Evolutionary conservation across 1,284 basidiomycete genomes (phyloP).

Genomic region (Phlebopus sp.): DNA sequence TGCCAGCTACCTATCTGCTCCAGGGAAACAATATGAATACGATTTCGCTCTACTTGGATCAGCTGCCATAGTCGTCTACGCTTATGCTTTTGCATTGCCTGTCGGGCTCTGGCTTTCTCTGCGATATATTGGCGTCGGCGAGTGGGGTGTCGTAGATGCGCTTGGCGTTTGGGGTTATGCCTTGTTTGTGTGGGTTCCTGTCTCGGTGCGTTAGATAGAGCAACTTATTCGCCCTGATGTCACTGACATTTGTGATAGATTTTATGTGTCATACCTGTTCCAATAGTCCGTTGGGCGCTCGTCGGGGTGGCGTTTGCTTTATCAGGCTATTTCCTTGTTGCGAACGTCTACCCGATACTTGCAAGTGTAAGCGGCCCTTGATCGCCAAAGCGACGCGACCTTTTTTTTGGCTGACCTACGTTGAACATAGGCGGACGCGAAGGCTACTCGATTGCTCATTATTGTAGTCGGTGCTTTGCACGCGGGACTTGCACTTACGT

Average conservation of each 20-base stretch:
- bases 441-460: constrained; percentile 77
- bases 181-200: constrained; percentile 77
- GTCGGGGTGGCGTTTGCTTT: constrained; percentile 68
- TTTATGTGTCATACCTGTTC: constrained; percentile 80
- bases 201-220: constrained; percentile 41
- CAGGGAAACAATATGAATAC: constrained; percentile 61
- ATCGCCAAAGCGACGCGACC: neutral
- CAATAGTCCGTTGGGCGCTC: constrained; percentile 77
- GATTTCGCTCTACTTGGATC: constrained; percentile 83
- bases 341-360: constrained; percentile 87
- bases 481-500: constrained; percentile 71
- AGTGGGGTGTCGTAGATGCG: constrained; percentile 83
- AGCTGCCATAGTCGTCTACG: constrained; percentile 80
- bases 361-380: constrained; percentile 58
- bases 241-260: constrained; percentile 43
- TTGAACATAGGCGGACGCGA: constrained; percentile 68
- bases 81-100: constrained; percentile 81
- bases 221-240: neutral
- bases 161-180: constrained; percentile 73
- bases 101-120: constrained; percentile 76
- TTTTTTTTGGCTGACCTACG: constrained; percentile 1
- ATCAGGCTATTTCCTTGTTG: constrained; percentile 81
- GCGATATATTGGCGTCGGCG: constrained; percentile 79
- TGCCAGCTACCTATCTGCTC: constrained; percentile 71
- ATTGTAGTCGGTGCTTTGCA: constrained; percentile 70